Base-by-base conservation (phyloP, 495 filamentous ascomycete species). In the Lasiosphaeris hirsuta region DNA sequence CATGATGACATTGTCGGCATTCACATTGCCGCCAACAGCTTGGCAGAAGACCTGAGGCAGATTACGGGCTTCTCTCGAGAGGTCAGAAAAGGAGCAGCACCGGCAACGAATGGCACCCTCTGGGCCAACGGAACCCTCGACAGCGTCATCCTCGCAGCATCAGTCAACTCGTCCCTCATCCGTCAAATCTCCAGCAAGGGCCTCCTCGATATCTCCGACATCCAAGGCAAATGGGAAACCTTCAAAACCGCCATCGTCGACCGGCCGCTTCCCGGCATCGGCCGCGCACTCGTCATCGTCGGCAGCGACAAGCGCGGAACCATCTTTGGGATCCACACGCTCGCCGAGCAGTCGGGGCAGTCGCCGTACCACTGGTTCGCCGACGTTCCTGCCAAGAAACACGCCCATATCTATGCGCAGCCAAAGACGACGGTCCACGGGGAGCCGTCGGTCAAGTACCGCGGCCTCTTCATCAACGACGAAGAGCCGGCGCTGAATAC, bases 401-500 rank as follows among this genome's bases (percentile, higher is more conserved):
- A 81, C 62, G 48, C 63, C 1, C 67, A 72, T 6, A 75, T 87
- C 33, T 84, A 77, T 60, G 81, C 81, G 0, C 57, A 76, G n/a
- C 66, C 72, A 23, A 72, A 65, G 14, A 69, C 60, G 3, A 82
- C 78, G 14, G 58, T 73, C 1, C 81, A 86, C 43, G 76, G 75
- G 15, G 73, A 78, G 10, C 84, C 85, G 2, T 79, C 75, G 9
- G 76, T 88, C 45, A 83, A 83, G 62, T 88, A 85, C 66, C 75
- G 85, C 2, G 85, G 84, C 14, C 78, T 88, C 45, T 88, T 88
- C 70, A 76, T 88, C 66, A 87, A 88, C 68, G 84, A 87, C 58
- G 84, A 88, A 56, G 78, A 81, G 36, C 85, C 84, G 0, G 80
- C 79, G 0, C 61, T 87, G 18, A 67, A 63, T 56, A 62, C 42